phyloP scores from a whole-genome alignment of 495 filamentous ascomycete species.

The Thozetella sp. region DNA sequence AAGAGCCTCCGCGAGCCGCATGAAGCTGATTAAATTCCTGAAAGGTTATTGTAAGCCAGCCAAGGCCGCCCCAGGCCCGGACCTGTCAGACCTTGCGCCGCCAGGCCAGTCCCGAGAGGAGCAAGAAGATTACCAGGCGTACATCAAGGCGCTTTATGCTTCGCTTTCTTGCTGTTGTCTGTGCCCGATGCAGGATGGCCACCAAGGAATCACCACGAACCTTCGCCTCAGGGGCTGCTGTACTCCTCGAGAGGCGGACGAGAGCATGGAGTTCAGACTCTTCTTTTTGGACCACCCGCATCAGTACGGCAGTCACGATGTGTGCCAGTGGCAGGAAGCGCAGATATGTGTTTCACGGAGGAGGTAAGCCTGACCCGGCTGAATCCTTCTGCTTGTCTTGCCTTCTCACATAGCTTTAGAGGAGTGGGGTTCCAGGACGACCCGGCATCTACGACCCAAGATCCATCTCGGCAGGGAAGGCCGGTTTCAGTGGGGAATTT shows the following conservation, averaged over 20 bases:
- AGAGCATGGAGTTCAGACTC: background rate
- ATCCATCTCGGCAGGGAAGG: background rate
- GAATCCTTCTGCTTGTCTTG: no score
- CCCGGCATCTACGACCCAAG: background rate
- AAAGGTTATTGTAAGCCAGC: background rate
- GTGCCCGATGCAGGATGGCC: background rate
- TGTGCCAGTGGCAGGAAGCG: background rate
- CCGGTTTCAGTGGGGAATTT: background rate
- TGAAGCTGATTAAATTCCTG: background rate
- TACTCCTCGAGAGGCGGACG: background rate
- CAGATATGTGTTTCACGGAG: background rate
- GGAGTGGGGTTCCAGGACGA: background rate
- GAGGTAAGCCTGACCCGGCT: no score
- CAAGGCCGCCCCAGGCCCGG: background rate
- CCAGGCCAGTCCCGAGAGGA: background rate
- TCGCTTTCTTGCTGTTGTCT: background rate
- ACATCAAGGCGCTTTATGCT: background rate
- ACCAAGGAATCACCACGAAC: background rate
- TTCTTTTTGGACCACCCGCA: conserved; percentile 7
- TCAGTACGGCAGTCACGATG: background rate
- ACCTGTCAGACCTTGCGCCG: background rate
- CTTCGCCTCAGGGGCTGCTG: background rate
- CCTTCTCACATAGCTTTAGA: no score
- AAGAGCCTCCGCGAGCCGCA: background rate
- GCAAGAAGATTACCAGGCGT: background rate